Evolutionary conservation across 2,329 filamentous ascomycete genomes (phyloP).

Genomic region (Aureobasidium sp.): DNA sequence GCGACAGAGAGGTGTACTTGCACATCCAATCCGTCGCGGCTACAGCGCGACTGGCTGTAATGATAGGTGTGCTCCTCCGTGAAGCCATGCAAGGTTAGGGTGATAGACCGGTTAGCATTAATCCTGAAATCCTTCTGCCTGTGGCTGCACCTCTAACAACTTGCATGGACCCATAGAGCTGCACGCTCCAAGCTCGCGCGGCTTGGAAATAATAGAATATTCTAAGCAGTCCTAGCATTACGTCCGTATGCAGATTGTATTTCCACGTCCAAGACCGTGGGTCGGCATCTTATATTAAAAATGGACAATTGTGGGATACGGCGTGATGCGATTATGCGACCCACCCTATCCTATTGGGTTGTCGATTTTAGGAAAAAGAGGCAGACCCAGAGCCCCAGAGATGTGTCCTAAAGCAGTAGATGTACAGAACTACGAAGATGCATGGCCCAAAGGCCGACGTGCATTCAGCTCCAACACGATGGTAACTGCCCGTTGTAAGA

Average conservation of each 20-base stretch:
- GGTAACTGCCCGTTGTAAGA: not conserved
- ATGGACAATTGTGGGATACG: not conserved
- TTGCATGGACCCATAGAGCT: not conserved
- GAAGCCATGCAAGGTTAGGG: not conserved
- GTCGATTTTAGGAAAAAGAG: not conserved
- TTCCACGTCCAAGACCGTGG: conserved; percentile 8
- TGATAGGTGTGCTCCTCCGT: not conserved
- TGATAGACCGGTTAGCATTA: not conserved
- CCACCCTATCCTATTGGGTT: conserved; percentile 2
- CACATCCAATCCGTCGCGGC: not conserved
- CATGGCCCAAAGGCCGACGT: not conserved
- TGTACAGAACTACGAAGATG: not conserved
- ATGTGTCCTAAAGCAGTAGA: conserved; percentile 1
- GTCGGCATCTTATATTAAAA: conserved; percentile 17
- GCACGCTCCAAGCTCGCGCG: not conserved
- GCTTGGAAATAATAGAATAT: not conserved
- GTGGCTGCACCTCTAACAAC: not conserved
- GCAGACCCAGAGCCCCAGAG: not conserved
- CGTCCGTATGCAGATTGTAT: conserved; percentile 7
- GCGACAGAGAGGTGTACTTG: not conserved
- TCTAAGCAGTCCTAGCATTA: not conserved
- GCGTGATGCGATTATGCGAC: not conserved
- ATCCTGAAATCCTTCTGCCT: conserved; percentile 1
- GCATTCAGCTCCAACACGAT: not conserved
- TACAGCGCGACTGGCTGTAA: not conserved